Percentiles rank a stretch among this genome's conserved stretches.
Conservation (phyloP, 1,284 basidiomycete species). For the Athelia sp. region DNA sequence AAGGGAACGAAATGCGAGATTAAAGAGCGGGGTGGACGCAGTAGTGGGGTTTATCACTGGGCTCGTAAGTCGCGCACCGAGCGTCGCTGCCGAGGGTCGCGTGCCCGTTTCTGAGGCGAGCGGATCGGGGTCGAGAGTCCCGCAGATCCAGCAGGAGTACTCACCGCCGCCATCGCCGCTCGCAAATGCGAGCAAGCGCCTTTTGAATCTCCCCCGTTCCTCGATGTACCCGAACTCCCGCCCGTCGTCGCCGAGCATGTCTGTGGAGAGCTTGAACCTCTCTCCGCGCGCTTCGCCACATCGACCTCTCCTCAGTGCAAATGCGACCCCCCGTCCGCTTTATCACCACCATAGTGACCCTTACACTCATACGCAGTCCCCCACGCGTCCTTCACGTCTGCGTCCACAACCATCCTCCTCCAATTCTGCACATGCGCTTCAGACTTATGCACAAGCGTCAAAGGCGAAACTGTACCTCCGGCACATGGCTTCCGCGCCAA, state of each 20-base stretch:
- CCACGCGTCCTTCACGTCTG: neutral
- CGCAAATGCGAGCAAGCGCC: neutral
- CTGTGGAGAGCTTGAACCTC: neutral
- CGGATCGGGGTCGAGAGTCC: neutral
- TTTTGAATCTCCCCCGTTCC: neutral
- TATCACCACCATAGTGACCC: no score
- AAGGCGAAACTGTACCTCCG: constrained; percentile 7
- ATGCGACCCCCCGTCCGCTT: neutral
- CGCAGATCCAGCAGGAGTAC: constrained; percentile 31
- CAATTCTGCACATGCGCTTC: neutral
- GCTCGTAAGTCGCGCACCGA: constrained; percentile 30
- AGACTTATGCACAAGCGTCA: neutral
- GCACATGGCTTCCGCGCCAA: constrained; percentile 4
- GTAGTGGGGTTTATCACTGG: constrained; percentile 59
- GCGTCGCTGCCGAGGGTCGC: neutral
- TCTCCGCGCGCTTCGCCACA: neutral
- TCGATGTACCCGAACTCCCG: neutral
- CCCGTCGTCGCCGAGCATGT: neutral
- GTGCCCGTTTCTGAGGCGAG: neutral
- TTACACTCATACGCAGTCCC: neutral
- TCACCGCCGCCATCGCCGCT: neutral
- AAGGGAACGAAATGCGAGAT: constrained; percentile 14
- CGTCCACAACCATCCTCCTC: neutral
- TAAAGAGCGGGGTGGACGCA: constrained; percentile 41
- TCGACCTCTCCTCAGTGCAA: neutral